phyloP scores from a whole-genome alignment of 2,329 filamentous ascomycete genomes.

The Exophiala oligosperma region DNA sequence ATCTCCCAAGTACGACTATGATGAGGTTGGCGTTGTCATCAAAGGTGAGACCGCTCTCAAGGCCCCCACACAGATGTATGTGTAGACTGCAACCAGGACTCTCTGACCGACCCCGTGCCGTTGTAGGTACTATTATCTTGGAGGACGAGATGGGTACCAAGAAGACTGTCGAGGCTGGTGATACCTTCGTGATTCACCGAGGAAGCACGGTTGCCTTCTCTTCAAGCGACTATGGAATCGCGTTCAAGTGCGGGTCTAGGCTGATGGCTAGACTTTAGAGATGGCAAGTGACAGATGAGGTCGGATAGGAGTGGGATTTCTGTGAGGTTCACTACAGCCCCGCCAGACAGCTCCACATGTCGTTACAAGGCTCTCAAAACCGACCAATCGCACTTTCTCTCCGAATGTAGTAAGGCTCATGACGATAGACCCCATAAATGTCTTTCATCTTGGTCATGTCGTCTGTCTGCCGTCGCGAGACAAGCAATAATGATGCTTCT shows the following conservation, averaged over 20 bases:
- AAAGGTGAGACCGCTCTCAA: constrained; percentile 14
- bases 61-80: not conserved
- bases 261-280: not conserved
- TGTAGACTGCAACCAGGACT: too few relatives aligned
- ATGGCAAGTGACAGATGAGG: too few relatives aligned
- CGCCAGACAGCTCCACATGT: too few relatives aligned
- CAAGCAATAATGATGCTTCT: too few relatives aligned
- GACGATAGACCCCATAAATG: too few relatives aligned
- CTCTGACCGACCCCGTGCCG: too few relatives aligned
- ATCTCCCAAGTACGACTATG: constrained; percentile 23
- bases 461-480: too few relatives aligned
- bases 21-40: constrained; percentile 25
- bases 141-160: constrained; percentile 12
- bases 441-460: too few relatives aligned
- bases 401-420: too few relatives aligned
- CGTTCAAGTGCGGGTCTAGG: constrained; percentile 15
- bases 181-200: constrained; percentile 18
- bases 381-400: not conserved
- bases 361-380: too few relatives aligned
- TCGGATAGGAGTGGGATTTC: too few relatives aligned
- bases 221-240: constrained; percentile 12
- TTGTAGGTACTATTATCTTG: not conserved
- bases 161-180: constrained; percentile 6
- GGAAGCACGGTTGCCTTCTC: constrained; percentile 24
- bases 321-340: too few relatives aligned